A percentile compares a stretch with the other conserved stretches of the same genome.
These are phyloP conservation scores for Auxenochlorella protothecoides DNA, from an alignment of 139 green algal species.

Conservation along the genomic window DNA sequence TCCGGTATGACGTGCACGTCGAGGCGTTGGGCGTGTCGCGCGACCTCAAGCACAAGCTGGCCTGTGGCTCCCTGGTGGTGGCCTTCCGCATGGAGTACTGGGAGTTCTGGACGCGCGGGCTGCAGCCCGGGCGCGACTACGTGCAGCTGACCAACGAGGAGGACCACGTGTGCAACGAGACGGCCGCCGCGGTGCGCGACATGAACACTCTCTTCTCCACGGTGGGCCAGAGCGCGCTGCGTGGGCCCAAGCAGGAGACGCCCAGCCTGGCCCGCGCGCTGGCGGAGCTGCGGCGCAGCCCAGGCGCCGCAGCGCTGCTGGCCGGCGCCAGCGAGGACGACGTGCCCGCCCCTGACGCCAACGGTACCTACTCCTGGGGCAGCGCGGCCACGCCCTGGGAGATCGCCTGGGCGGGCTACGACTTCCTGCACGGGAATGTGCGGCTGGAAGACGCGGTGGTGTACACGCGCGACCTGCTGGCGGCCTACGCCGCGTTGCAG, in stretches of 20 bases:
- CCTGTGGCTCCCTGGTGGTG: constrained; percentile 21
- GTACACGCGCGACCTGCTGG: constrained; percentile 31
- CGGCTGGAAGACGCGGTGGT: constrained; percentile 29
- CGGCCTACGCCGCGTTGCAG: constrained; percentile 26
- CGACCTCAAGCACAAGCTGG: constrained; percentile 33
- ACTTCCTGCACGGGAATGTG: constrained; percentile 26
- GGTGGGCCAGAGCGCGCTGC: neutral
- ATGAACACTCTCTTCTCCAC: constrained; percentile 9
- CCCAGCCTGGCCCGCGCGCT: neutral
- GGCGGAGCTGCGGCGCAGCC: neutral
- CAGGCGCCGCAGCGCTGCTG: neutral
- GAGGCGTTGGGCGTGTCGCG: constrained; percentile 21
- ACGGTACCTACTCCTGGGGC: constrained; percentile 11
- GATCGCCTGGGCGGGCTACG: constrained; percentile 8
- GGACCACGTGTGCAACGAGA: neutral
- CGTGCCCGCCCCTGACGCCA: too few species aligned
- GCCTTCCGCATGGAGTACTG: constrained; percentile 13
- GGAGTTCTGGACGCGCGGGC: constrained; percentile 23
- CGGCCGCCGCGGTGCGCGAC: neutral
- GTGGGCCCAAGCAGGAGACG: neutral
- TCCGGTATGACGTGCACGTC: constrained; percentile 26
- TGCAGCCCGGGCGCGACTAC: constrained; percentile 22
- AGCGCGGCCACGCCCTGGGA: constrained; percentile 14
- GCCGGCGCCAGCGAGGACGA: neutral
- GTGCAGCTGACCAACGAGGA: constrained; percentile 9